Conservation (phyloP, 1,139 yeast species). For the Kodamaea anthophila region DNA sequence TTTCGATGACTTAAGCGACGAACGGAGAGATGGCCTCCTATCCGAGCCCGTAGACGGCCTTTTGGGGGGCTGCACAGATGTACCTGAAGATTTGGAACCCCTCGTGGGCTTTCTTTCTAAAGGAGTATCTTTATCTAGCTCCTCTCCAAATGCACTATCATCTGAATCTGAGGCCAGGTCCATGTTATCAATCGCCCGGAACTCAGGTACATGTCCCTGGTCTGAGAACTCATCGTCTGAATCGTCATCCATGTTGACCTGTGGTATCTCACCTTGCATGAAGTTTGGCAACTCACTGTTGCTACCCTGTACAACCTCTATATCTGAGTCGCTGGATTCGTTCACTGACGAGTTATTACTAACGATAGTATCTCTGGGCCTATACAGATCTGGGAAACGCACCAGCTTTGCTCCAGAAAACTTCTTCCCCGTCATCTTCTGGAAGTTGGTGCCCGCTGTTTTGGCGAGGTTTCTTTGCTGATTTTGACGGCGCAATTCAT, state of each 20-base stretch:
- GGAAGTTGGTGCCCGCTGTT: conserved; percentile 17
- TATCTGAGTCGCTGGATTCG: conserved; percentile 15
- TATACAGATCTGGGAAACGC: conserved; percentile 26
- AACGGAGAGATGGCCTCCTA: too few species aligned
- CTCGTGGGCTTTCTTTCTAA: too few species aligned
- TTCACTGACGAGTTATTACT: conserved; percentile 24
- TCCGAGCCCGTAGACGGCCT: neutral
- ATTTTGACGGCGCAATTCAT: conserved; percentile 16
- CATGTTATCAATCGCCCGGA: too few species aligned
- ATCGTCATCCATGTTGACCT: conserved; percentile 5
- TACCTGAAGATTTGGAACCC: neutral
- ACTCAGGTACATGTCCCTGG: conserved; percentile 2
- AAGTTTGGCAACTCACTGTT: conserved; percentile 5
- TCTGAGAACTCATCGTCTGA: conserved; percentile 6
- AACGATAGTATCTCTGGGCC: conserved; percentile 21
- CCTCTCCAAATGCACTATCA: too few species aligned
- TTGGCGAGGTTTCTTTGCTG: conserved; percentile 24
- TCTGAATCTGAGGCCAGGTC: conserved; percentile 3
- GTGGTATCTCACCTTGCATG: conserved; percentile 8
- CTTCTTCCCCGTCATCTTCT: conserved; percentile 20
- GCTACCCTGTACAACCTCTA: conserved; percentile 3
- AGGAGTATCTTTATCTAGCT: too few species aligned
- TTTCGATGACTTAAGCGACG: too few species aligned
- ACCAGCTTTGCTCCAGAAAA: conserved; percentile 17
- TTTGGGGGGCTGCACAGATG: neutral